Conservation (phyloP, 495 filamentous ascomycete species). For the Penicillium verhagenii region DNA sequence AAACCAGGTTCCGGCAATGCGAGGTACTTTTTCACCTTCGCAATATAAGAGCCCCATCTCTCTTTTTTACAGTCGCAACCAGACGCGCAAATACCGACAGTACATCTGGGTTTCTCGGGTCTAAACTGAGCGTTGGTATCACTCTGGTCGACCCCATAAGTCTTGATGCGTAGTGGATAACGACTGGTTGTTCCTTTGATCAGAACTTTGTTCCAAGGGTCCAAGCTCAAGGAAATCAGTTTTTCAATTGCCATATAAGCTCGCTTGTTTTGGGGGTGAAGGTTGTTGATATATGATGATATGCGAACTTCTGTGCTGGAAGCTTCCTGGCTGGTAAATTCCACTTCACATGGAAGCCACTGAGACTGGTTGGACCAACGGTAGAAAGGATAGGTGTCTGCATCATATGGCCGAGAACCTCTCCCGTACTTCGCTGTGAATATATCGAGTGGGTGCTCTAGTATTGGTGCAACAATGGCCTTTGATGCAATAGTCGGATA, state of each 20-base stretch:
- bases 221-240: slow-evolving; percentile 5
- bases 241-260: slow-evolving; percentile 6
- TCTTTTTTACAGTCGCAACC: neutral
- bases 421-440: neutral
- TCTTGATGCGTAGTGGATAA: slow-evolving; percentile 7
- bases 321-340: neutral
- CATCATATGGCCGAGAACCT: neutral
- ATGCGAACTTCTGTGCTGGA: neutral
- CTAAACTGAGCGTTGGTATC: neutral
- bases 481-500: neutral
- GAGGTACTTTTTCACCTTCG: neutral
- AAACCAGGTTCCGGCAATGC: neutral
- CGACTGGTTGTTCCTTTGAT: neutral
- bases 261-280: slow-evolving; percentile 3
- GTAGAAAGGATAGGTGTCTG: neutral
- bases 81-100: neutral
- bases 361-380: slow-evolving; percentile 1
- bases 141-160: slow-evolving; percentile 5
- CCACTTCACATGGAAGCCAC: slow-evolving; percentile 11
- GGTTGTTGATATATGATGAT: slow-evolving; percentile 10
- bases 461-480: neutral
- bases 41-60: neutral
- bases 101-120: neutral
- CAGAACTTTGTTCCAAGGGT: slow-evolving; percentile 8
- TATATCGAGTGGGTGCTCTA: neutral